Conservation (phyloP, 345 rosid genomes). For the Streptanthus diversifolius region DNA sequence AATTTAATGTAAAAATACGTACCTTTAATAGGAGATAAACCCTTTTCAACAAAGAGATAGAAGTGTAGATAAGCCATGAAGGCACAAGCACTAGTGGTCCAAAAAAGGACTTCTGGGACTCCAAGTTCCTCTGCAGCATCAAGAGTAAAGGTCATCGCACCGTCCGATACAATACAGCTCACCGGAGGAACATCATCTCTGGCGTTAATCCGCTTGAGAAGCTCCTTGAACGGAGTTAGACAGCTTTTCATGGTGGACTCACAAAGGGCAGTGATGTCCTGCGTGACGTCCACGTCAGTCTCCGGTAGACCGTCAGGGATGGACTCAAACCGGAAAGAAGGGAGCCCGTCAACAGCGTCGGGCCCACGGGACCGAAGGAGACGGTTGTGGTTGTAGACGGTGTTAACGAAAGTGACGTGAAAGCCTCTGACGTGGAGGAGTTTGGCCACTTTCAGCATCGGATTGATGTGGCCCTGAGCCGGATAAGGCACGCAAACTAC, state of each 20-base stretch:
- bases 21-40: constrained; percentile 24
- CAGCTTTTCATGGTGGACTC: constrained; percentile 15
- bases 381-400: constrained; percentile 28
- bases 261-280: constrained; percentile 8
- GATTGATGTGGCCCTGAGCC: constrained; percentile 32
- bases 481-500: constrained; percentile 29
- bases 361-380: constrained; percentile 21
- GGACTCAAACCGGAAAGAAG: constrained; percentile 16
- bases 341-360: neutral
- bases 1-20: neutral
- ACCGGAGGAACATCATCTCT: constrained; percentile 20
- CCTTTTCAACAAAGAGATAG: constrained; percentile 23
- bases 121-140: constrained; percentile 35
- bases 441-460: constrained; percentile 30
- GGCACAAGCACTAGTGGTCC: constrained; percentile 25
- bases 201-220: constrained; percentile 13
- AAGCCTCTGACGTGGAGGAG: constrained; percentile 28
- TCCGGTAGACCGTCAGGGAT: constrained; percentile 31
- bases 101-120: constrained; percentile 25
- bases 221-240: constrained; percentile 26
- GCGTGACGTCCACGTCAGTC: constrained; percentile 10
- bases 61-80: constrained; percentile 22
- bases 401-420: constrained; percentile 31
- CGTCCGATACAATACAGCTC: constrained; percentile 31
- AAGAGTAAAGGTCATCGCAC: constrained; percentile 29